Evolutionary conservation across 495 filamentous ascomycete genomes (phyloP).

Genomic region (Penicillium samsonianum): DNA sequence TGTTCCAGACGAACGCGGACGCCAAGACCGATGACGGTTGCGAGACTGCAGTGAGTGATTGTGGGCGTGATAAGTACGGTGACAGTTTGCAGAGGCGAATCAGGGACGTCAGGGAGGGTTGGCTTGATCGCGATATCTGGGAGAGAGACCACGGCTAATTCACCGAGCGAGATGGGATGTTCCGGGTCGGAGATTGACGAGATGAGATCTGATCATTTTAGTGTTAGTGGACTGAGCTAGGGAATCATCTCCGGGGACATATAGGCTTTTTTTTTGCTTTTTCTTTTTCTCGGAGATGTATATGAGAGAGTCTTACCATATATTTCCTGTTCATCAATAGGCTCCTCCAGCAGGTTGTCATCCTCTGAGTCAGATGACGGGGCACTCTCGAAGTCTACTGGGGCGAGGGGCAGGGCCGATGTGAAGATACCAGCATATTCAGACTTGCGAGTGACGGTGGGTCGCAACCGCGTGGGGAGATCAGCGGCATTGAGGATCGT

Average conservation of each 20-base stretch:
- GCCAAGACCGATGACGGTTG: conserved; percentile 93
- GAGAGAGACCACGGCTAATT: conserved; percentile 89
- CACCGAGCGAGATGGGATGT: conserved; percentile 89
- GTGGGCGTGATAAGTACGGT: conserved; percentile 85
- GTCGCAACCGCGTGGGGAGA: conserved; percentile 75
- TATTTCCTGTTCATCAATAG: conserved; percentile 94
- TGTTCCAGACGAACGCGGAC: conserved; percentile 90
- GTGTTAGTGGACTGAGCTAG: conserved; percentile 8
- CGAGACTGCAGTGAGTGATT: conserved; percentile 93
- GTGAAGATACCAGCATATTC: conserved; percentile 45
- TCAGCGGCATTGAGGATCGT: conserved; percentile 88
- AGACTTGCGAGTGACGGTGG: conserved; percentile 46
- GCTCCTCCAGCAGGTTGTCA: conserved; percentile 68
- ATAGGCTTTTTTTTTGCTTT: neutral
- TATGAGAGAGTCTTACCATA: conserved; percentile 62
- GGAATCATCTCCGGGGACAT: neutral
- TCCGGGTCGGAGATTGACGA: conserved; percentile 94
- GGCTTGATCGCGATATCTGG: conserved; percentile 83
- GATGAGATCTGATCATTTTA: conserved; percentile 83
- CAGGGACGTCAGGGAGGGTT: conserved; percentile 50
- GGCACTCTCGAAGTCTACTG: conserved; percentile 30
- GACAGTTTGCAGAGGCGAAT: conserved; percentile 51
- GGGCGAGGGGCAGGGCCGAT: conserved; percentile 27
- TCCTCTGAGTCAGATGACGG: conserved; percentile 51
- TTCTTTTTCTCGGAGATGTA: neutral